phyloP scores from a whole-genome alignment of 768 basidiomycete genomes.

The Macrolepiota albuminosa region DNA sequence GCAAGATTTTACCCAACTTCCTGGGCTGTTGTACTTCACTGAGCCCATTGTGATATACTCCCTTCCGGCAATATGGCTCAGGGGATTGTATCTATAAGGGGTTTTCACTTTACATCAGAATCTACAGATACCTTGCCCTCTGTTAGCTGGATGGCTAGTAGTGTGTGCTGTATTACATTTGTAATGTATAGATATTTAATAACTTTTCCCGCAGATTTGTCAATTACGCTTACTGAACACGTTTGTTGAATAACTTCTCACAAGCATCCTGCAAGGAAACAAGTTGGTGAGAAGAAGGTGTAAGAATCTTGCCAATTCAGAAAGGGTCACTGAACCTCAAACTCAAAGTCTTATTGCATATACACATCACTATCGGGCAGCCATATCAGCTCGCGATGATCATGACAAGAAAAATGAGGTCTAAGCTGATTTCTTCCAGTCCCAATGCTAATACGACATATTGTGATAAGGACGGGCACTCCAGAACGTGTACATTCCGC shows the following conservation, averaged over 20 bases:
- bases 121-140: too few relatives aligned
- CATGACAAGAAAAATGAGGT: neutral
- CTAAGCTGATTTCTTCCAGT: neutral
- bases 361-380: too few relatives aligned
- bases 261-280: neutral
- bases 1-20: neutral
- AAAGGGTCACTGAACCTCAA: too few relatives aligned
- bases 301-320: neutral
- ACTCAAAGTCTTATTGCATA: neutral
- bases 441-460: constrained; percentile 11
- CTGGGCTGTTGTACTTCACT: neutral
- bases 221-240: too few relatives aligned
- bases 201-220: neutral
- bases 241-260: too few relatives aligned
- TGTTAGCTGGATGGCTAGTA: neutral
- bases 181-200: neutral
- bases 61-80: neutral
- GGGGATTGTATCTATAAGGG: too few relatives aligned
- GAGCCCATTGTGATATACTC: neutral
- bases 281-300: neutral
- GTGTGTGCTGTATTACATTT: neutral
- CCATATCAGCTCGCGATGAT: neutral
- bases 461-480: constrained; percentile 10
- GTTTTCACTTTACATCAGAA: too few relatives aligned
- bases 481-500: constrained; percentile 45